These are phyloP conservation scores for Phytophthora colocasiae DNA, from an alignment of 352 stramenopile genomes.

Conservation along the genomic window DNA sequence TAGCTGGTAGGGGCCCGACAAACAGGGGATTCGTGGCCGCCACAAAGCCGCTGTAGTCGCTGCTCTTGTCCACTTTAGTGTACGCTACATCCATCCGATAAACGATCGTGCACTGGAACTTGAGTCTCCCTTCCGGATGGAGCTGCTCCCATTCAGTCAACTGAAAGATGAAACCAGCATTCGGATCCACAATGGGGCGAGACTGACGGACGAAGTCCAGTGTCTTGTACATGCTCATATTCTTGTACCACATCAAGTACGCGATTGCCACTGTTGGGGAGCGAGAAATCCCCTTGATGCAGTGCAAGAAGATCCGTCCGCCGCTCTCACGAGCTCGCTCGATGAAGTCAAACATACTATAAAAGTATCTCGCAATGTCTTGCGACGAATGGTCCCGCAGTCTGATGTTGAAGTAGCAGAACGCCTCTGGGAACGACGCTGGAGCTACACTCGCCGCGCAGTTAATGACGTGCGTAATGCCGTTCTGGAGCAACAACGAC, in stretches of 20 bases:
- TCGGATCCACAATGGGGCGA: conserved; percentile 82
- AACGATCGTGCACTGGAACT: conserved; percentile 60
- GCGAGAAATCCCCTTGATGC: conserved; percentile 89
- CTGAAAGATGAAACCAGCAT: conserved; percentile 91
- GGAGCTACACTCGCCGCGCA: conserved; percentile 82
- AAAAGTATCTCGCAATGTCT: conserved; percentile 87
- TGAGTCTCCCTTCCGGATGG: conserved; percentile 54
- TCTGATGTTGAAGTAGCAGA: conserved; percentile 88
- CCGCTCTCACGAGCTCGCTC: conserved; percentile 70
- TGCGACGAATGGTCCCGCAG: conserved; percentile 90
- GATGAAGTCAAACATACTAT: conserved; percentile 91
- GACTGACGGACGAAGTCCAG: conserved; percentile 82
- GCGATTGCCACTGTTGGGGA: conserved; percentile 90
- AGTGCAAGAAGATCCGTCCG: conserved; percentile 88
- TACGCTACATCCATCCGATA: conserved; percentile 76
- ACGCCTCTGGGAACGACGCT: conserved; percentile 78
- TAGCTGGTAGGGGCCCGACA: conserved; percentile 57
- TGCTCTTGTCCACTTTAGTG: conserved; percentile 43
- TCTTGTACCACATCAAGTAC: conserved; percentile 91
- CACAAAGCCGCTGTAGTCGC: conserved; percentile 31
- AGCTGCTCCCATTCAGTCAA: conserved; percentile 89
- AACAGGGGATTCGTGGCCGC: conserved; percentile 59
- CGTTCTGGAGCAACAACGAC: conserved; percentile 62
- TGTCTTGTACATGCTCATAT: conserved; percentile 81
- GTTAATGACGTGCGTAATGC: conserved; percentile 93